Conservation (phyloP, 768 basidiomycete genomes). For the Albatrellus ellisii region DNA sequence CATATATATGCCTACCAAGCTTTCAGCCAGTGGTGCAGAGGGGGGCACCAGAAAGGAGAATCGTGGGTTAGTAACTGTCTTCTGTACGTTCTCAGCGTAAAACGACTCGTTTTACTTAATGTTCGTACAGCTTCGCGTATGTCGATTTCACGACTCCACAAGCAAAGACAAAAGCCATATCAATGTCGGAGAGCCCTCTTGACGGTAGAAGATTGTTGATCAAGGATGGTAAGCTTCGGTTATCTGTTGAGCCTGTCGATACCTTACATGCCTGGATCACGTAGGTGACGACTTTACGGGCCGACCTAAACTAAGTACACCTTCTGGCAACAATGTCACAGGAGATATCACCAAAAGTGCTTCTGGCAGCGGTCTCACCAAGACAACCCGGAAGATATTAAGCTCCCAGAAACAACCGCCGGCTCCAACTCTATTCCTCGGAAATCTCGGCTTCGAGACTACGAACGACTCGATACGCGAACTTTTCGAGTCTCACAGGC, state of each 20-base stretch:
- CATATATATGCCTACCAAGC: constrained; percentile 78
- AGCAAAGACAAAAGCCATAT: constrained; percentile 61
- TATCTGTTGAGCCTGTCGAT: not conserved
- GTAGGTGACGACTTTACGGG: constrained; percentile 66
- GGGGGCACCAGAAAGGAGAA: constrained; percentile 46
- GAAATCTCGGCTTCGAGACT: constrained; percentile 86
- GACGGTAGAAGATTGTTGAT: constrained; percentile 84
- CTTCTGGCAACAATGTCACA: constrained; percentile 30
- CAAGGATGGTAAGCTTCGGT: constrained; percentile 60
- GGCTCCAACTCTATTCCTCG: constrained; percentile 80
- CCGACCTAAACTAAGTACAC: constrained; percentile 35
- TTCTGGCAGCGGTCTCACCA: constrained; percentile 32
- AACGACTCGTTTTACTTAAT: constrained; percentile 2
- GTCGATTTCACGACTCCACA: constrained; percentile 82
- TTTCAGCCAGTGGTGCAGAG: constrained; percentile 24
- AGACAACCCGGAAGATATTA: constrained; percentile 69
- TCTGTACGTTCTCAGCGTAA: constrained; percentile 13
- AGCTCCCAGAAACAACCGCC: constrained; percentile 70
- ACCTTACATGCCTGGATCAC: not conserved
- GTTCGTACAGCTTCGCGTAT: constrained; percentile 70
- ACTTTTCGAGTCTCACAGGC: constrained; percentile 58
- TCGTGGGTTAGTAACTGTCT: constrained; percentile 47
- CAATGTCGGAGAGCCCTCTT: constrained; percentile 67
- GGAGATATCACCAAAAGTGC: constrained; percentile 22
- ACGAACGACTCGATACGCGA: constrained; percentile 65